Evolutionary conservation across 345 rosid species (phyloP).

Genomic region (Xanthoceras sorbifolium): DNA sequence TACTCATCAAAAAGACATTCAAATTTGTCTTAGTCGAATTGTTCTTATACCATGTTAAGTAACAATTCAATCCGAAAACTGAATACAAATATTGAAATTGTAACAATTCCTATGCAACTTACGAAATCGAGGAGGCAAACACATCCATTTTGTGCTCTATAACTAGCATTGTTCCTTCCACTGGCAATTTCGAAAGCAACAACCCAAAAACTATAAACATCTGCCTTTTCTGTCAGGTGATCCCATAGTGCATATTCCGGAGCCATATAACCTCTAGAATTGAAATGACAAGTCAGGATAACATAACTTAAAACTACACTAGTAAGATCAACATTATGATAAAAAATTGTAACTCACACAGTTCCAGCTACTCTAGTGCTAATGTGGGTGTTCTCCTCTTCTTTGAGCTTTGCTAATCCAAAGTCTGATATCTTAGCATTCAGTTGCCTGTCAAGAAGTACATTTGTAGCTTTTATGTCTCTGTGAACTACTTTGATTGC

Average conservation of each 20-base stretch:
- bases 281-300: not conserved
- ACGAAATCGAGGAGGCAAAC: slow-evolving; percentile 47
- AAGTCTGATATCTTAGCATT: slow-evolving; percentile 70
- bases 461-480: slow-evolving; percentile 63
- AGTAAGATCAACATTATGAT: not conserved
- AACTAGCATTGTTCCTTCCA: slow-evolving; percentile 34
- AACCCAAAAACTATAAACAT: slow-evolving; percentile 47
- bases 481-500: slow-evolving; percentile 57
- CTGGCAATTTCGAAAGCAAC: slow-evolving; percentile 40
- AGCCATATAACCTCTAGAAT: slow-evolving; percentile 49
- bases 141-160: slow-evolving; percentile 14
- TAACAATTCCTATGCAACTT: not conserved
- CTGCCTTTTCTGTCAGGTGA: slow-evolving; percentile 39
- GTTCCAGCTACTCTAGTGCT: slow-evolving; percentile 70
- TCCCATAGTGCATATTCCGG: slow-evolving; percentile 51
- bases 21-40: too few species aligned
- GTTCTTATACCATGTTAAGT: not conserved
- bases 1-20: not conserved
- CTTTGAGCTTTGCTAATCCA: slow-evolving; percentile 59
- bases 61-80: not conserved
- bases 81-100: too few species aligned
- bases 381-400: slow-evolving; percentile 52
- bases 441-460: slow-evolving; percentile 50
- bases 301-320: not conserved
- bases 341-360: slow-evolving; percentile 38